Evolutionary conservation across 441 rosid genomes (phyloP), one percentile per base, ranked within the genome.

Genomic region (Bocquillonia castaneifolia): DNA sequence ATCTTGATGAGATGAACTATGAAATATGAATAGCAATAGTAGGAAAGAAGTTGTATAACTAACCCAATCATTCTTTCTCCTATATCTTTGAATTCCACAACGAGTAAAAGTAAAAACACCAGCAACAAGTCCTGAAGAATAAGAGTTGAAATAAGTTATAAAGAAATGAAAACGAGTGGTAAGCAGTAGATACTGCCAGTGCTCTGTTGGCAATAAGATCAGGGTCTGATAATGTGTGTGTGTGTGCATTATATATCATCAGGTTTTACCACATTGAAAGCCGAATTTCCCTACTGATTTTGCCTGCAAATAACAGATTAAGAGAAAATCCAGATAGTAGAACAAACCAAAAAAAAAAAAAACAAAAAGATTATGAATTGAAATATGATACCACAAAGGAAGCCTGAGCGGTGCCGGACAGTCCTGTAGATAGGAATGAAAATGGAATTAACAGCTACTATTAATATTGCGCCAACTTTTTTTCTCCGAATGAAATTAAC

Each of bases 1-100:
- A 73, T 48, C 53, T 63, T 50, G 28, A 34, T 36, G 40, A 4
- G 4, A 56, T 53, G 34, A 18, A 13, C 42, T n/a, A 40, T 53
- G 12, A 61, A 40, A 40, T 29, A 54, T n/a, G 36, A 72, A 36
- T 63, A 29, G 31, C 10, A 18, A 59, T 57, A 32, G 20, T 48
- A 57, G 70, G 31, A 59, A 17, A 13, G 55, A 45, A 51, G 47
- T 40, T n/a, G 54, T 60, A 59, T 51, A 44, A 82, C 93, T 79
- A 69, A 91, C 96, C 93, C 85, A 85, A 73, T 92, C 98, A 72
- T 81, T 81, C 78, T 72, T 79, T 73, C 81, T 78, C 66, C 91
- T 83, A 52, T 86, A 88, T 78, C 77, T 79, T 66, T 85, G 88
- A 72, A 88, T 74, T 68, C 84, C 89, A 74, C 95, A 90, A 6